Evolutionary conservation across 352 stramenopile species (phyloP), one percentile per base, ranked within the genome.

Genomic region (Pythium plurisporium): DNA sequence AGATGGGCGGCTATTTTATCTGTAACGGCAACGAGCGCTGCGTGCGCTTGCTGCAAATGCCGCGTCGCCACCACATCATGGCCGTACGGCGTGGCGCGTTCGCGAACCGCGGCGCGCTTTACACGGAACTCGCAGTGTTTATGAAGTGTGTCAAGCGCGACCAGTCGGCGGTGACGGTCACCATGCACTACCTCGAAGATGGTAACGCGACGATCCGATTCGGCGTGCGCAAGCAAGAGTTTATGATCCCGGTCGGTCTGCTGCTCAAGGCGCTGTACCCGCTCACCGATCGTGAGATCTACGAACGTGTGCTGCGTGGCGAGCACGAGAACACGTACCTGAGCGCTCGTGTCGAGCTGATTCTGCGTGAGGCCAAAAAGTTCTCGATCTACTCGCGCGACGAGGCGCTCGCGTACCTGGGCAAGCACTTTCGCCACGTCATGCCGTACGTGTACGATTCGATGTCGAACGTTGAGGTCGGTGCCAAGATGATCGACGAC

Each of bases 1-100:
- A 99, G 65, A 96, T 99, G 78, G 97, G 97, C 46, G 97, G 97
- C 37, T 99, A 99, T 66, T 99, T 99, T 62, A 98, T 99, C 57
- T 97, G 98, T 64, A 98, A 98, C 71, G 97, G 97, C 27, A 99
- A 99, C 75, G 97, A 99, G 78, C 88, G 97, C 55, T 97, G 97
- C 55, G 95, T 99, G 38, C 86, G 97, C 62, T 73, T 99, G 60
- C 75, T 99, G 60, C 97, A 99, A 79, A 94, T 96, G 73, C 85
- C 86, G 10, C 79, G 86, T 37, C 83, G 86, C 34, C 83, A 95
- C 65, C 86, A 95, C 63, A 87, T 95, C 53, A 91, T 91, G 80
- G 95, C 96, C 5, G 96, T 99, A 67, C 88, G 96, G 62, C 90
- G 98, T 71, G 86, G 86, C n/a, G 97, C 96, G 15, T 99, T 99